phyloP scores from a whole-genome alignment of 305 asterid species.

The Solanum hybrid region DNA sequence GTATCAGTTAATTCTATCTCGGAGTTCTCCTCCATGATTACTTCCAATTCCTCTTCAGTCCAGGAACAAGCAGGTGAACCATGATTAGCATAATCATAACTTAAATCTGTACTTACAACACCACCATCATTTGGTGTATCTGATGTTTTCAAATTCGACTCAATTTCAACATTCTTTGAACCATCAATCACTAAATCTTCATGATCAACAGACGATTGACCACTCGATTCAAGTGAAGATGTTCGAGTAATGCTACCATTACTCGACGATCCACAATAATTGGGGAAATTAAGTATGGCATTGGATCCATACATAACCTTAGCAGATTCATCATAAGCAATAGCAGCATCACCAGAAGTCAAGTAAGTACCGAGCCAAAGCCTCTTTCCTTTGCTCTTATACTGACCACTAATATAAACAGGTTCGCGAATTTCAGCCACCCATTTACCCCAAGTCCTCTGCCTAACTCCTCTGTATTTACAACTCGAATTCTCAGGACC shows the following conservation, averaged over 20 bases:
- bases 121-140: background rate
- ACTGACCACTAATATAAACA: background rate
- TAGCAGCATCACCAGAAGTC: conserved; percentile 17
- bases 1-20: background rate
- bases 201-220: background rate
- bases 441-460: conserved; percentile 33
- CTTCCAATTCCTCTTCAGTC: background rate
- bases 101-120: background rate
- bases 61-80: background rate
- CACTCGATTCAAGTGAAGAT: background rate
- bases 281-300: conserved; percentile 20
- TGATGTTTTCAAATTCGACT: background rate
- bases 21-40: background rate
- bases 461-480: conserved; percentile 23
- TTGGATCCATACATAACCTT: conserved; percentile 13
- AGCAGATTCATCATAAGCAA: conserved; percentile 22
- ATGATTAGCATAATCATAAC: background rate
- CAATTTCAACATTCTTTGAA: background rate
- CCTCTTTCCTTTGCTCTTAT: background rate
- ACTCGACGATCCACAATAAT: background rate
- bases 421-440: background rate
- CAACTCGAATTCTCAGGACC: conserved; percentile 20
- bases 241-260: no score
- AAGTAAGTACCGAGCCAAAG: conserved; percentile 28
- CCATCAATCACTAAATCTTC: background rate